A percentile compares a stretch with the other conserved stretches of the same genome.
These are phyloP conservation scores for Mucor velutinosus DNA, from an alignment of 371 early-diverging fungal species.

Conservation along the genomic window DNA sequence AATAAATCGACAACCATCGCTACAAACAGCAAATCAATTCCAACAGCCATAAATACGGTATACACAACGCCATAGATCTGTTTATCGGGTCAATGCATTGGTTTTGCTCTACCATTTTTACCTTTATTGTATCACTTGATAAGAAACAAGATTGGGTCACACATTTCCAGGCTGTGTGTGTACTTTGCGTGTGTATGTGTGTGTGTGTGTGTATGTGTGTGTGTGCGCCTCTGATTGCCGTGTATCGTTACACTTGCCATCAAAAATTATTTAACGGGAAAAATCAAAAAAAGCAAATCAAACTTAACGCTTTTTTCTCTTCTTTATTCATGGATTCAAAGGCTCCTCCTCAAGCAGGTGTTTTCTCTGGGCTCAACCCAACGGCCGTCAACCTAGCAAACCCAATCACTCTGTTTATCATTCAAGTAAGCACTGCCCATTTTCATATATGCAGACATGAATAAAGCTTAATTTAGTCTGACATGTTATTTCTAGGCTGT, in stretches of 20 bases:
- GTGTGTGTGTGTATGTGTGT: too few species aligned
- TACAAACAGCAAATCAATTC: too few species aligned
- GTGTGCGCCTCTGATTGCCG: not conserved
- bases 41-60: too few species aligned
- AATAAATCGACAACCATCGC: too few species aligned
- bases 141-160: not conserved
- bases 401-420: slow-evolving; percentile 69
- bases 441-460: not conserved
- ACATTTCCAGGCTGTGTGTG: not conserved
- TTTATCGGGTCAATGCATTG: too few species aligned
- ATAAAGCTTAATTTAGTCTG: not conserved
- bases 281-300: not conserved
- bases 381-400: slow-evolving; percentile 48
- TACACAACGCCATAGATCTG: too few species aligned
- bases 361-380: slow-evolving; percentile 71
- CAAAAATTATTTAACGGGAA: not conserved
- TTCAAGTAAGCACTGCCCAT: slow-evolving; percentile 51
- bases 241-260: not conserved
- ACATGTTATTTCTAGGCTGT: slow-evolving; percentile 41
- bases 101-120: too few species aligned
- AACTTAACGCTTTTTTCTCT: not conserved
- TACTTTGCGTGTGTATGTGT: not conserved
- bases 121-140: too few species aligned
- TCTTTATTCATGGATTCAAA: slow-evolving; percentile 7
- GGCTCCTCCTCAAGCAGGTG: slow-evolving; percentile 56